A percentile compares a stretch with the other conserved stretches of the same genome.
Conservation (phyloP, 2,329 filamentous ascomycete genomes). For the Podosphaera leucotricha region DNA sequence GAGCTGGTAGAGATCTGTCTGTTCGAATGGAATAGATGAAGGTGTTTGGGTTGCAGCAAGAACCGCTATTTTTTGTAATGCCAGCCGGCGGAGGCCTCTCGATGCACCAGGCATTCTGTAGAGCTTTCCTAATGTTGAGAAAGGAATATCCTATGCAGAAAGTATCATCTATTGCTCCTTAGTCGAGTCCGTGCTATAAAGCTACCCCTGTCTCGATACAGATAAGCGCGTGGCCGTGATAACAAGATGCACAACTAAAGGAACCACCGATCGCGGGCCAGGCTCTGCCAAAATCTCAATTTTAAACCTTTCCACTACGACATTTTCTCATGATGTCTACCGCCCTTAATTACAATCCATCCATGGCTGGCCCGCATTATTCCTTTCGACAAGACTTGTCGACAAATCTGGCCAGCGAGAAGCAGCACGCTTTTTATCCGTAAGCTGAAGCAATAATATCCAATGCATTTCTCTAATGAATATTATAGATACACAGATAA, state of each 20-base stretch:
- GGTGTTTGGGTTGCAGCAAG: conserved; percentile 25
- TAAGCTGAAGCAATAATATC: conserved; percentile 23
- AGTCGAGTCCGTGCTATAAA: background rate
- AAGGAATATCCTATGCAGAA: background rate
- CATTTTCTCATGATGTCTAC: conserved; percentile 26
- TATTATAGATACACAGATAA: conserved; percentile 74
- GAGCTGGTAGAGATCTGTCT: conserved; percentile 37
- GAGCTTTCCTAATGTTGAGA: background rate
- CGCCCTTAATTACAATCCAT: conserved; percentile 47
- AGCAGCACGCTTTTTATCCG: conserved; percentile 81
- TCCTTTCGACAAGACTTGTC: conserved; percentile 38
- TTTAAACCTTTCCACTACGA: no score
- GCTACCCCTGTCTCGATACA: conserved; percentile 12
- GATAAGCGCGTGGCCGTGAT: conserved; percentile 7
- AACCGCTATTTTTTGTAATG: conserved; percentile 40
- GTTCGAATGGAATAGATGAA: conserved; percentile 30
- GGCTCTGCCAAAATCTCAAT: no score
- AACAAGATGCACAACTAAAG: no score
- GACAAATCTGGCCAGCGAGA: conserved; percentile 27
- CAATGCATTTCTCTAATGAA: background rate
- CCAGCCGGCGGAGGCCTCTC: conserved; percentile 34
- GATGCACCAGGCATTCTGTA: conserved; percentile 13
- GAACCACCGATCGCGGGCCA: no score
- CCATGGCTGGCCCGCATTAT: conserved; percentile 47
- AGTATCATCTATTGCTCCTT: no score